Evolutionary conservation across 306 rosid species (phyloP), one percentile per base, ranked within the genome.

Genomic region (Rubus parviflorus): DNA sequence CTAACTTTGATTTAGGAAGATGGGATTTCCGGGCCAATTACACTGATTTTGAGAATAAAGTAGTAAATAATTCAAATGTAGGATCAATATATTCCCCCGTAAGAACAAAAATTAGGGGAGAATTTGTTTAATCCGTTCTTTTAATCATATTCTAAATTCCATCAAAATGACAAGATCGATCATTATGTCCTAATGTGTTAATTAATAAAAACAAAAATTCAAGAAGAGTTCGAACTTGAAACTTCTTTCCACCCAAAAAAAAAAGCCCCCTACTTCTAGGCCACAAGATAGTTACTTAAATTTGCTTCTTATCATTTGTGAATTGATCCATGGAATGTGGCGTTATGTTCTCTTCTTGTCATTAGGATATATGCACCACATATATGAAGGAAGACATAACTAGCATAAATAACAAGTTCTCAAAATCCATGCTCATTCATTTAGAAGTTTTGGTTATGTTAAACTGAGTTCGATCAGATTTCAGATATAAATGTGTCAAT

Each of bases 61-160:
- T 56, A 42, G 25, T 81, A 79, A 90, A 80, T 89, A 86, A 68
- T 61, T 54, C 75, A 89, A 85, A 86, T 85, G 83, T 75, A 81
- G 92, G 89, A 90, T 86, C 87, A 80, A n/a, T n/a, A n/a, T n/a
- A 82, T 86, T 85, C 87, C 11, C 68, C 64, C 76, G 30, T 16
- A 70, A 60, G 64, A 69, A 56, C 81, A n/a, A 68, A 56, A 51
- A 79, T 79, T 53, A 56, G 23, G 62, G 38, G 15, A 58, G 72
- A 73, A 53, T 76, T 81, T 70, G 52, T 37, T 67, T 16, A 40
- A 61, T 78, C 45, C 20, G 49, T 30, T 75, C 58, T 70, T 70
- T 77, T 56, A 40, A 52, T 53, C 67, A 69, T 43, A 46, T 74
- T 72, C 75, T 19, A 71, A 71, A 16, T 79, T 52, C 37, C 41